phyloP scores from a whole-genome alignment of 73 alveolate species.

The Paramecium octaurelia region DNA sequence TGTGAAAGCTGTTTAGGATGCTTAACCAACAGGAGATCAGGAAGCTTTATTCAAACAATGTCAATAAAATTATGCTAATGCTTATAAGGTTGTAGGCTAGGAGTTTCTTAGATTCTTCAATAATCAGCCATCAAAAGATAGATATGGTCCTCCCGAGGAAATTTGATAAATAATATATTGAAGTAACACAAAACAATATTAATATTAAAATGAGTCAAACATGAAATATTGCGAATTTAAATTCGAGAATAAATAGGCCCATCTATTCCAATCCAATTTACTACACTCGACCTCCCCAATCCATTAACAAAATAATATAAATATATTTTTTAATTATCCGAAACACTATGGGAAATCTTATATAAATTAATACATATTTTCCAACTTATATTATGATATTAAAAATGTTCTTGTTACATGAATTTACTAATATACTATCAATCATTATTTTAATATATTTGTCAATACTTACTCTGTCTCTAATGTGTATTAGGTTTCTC shows the following conservation, averaged over 20 bases:
- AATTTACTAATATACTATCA: neutral
- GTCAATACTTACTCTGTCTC: constrained; percentile 10
- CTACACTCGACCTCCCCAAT: too few species aligned
- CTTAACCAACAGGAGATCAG: neutral
- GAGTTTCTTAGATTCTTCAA: constrained; percentile 15
- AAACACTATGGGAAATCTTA: neutral
- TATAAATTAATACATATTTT: neutral
- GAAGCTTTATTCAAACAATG: constrained; percentile 16
- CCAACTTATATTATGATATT: neutral
- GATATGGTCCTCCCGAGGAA: constrained; percentile 25
- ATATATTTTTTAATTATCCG: neutral
- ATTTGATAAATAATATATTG: neutral
- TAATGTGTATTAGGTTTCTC: neutral
- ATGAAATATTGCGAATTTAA: neutral
- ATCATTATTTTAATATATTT: constrained; percentile 10
- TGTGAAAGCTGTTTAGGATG: neutral
- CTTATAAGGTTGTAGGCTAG: neutral
- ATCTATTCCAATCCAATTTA: neutral
- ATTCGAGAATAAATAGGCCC: neutral
- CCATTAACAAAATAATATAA: too few species aligned
- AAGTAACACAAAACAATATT: neutral
- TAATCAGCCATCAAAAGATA: constrained; percentile 9
- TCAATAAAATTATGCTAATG: constrained; percentile 8
- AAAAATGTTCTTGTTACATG: neutral
- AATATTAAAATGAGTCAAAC: neutral